phyloP scores from a whole-genome alignment of 148 eudicot genomes.

The Chenopodium suecicum region DNA sequence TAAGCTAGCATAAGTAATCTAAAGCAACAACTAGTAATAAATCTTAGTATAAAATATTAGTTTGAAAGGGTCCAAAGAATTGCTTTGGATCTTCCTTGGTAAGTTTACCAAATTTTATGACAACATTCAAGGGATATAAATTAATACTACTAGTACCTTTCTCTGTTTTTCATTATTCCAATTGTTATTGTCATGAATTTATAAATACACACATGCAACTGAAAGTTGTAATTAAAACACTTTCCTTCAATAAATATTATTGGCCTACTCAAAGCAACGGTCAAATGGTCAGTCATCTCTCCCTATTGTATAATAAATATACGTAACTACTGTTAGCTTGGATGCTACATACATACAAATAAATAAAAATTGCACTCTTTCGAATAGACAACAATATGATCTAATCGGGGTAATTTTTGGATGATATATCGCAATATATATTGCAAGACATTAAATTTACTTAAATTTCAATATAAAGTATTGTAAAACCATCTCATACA shows the following conservation, averaged over 20 bases:
- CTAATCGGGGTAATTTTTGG: not conserved
- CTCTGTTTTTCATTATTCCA: not conserved
- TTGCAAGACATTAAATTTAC: no score
- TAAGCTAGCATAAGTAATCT: not conserved
- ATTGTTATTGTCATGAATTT: not conserved
- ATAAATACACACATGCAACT: slow-evolving; percentile 10
- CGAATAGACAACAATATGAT: no score
- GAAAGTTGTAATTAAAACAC: not conserved
- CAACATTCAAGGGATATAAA: slow-evolving; percentile 8
- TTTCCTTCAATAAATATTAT: not conserved
- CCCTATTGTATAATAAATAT: not conserved
- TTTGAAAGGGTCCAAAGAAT: slow-evolving; percentile 19
- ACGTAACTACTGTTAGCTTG: no score
- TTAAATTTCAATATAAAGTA: no score
- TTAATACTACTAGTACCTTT: not conserved
- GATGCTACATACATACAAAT: not conserved
- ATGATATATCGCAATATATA: not conserved
- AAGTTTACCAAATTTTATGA: slow-evolving; percentile 18
- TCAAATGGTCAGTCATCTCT: slow-evolving; percentile 32
- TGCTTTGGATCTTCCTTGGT: slow-evolving; percentile 23
- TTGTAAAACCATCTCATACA: no score
- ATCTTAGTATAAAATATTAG: not conserved
- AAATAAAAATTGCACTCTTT: not conserved
- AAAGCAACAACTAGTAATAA: not conserved
- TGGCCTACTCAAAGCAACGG: slow-evolving; percentile 31